phyloP scores from a whole-genome alignment of 1,284 basidiomycete species.

The Exsudoporus floridanus region DNA sequence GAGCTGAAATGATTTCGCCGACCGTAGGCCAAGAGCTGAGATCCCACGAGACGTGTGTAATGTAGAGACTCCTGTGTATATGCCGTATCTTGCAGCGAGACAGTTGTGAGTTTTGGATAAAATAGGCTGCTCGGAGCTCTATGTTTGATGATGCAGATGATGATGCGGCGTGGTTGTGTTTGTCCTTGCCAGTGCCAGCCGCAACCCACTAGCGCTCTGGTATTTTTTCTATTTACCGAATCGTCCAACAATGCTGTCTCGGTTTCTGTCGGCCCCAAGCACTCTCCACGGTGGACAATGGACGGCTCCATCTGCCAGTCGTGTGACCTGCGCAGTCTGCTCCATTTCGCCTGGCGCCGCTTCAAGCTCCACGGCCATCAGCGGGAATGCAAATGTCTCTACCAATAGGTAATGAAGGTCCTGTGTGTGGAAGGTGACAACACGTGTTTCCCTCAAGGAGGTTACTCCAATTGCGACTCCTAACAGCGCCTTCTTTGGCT shows the following conservation, averaged over 20 bases:
- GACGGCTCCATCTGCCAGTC: too few species aligned
- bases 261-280: too few species aligned
- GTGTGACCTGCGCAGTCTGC: too few species aligned
- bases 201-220: neutral
- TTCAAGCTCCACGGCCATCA: constrained; percentile 17
- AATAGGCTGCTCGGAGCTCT: neutral
- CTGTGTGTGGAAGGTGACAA: neutral
- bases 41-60: too few species aligned
- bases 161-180: constrained; percentile 14
- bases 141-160: neutral
- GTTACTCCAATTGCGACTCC: constrained; percentile 7
- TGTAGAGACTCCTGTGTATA: too few species aligned
- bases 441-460: constrained; percentile 29
- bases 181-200: constrained; percentile 17
- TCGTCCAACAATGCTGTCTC: neutral
- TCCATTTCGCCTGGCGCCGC: neutral
- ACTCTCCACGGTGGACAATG: too few species aligned
- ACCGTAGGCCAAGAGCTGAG: too few species aligned
- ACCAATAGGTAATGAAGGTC: constrained; percentile 4
- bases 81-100: neutral
- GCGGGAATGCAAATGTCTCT: neutral
- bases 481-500: constrained; percentile 8
- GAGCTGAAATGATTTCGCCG: neutral
- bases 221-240: neutral
- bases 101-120: constrained; percentile 4